phyloP scores from a whole-genome alignment of 176 grass and related monocot genomes.

The Aegilops tauschii region DNA sequence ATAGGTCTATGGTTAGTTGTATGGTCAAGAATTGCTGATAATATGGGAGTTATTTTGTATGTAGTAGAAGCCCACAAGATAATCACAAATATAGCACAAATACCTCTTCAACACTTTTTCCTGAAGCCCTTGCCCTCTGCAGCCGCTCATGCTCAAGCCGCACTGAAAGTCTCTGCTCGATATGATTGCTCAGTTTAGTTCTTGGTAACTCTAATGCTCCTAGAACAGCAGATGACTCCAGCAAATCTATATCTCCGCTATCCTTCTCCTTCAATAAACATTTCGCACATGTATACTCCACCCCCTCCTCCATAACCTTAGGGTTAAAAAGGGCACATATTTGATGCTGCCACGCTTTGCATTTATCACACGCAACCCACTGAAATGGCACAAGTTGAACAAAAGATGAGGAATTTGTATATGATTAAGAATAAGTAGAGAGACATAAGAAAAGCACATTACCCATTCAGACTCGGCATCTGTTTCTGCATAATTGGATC shows the following conservation, averaged over 20 bases:
- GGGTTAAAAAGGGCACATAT: slow-evolving; percentile 94
- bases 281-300: slow-evolving; percentile 78
- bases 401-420: slow-evolving; percentile 33
- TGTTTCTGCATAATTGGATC: slow-evolving; percentile 74
- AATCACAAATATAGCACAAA: slow-evolving; percentile 17
- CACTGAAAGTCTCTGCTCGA: slow-evolving; percentile 78
- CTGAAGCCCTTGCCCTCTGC: slow-evolving; percentile 54
- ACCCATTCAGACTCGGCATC: slow-evolving; percentile 98
- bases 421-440: slow-evolving; percentile 16
- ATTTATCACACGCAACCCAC: slow-evolving; percentile 94
- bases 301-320: slow-evolving; percentile 56
- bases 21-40: neutral
- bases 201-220: slow-evolving; percentile 70
- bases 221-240: slow-evolving; percentile 48
- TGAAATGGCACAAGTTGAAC: slow-evolving; percentile 44
- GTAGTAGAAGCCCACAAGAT: neutral
- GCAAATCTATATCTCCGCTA: slow-evolving; percentile 34
- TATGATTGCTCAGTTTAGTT: slow-evolving; percentile 84
- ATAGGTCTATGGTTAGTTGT: neutral
- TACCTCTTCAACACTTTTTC: slow-evolving; percentile 74
- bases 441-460: slow-evolving; percentile 28
- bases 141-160: slow-evolving; percentile 66
- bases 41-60: slow-evolving; percentile 2
- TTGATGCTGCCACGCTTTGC: slow-evolving; percentile 94
- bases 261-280: slow-evolving; percentile 78